phyloP scores from a whole-genome alignment of 2,329 filamentous ascomycete species.

The Chrysoporthe cubensis region DNA sequence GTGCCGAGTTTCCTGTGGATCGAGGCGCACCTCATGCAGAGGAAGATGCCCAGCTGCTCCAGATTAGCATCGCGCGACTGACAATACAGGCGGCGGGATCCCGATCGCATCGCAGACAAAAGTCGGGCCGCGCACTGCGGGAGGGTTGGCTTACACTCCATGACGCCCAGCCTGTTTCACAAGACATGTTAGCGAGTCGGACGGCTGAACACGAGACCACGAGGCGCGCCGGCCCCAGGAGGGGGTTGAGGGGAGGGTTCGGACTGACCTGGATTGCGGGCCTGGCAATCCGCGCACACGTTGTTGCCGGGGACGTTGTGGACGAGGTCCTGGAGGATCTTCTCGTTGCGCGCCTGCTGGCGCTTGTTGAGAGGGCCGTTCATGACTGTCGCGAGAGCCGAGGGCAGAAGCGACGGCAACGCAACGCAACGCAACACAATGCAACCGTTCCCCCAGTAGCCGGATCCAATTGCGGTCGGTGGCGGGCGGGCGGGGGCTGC shows the following conservation, averaged over 20 bases:
- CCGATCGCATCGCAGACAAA: slow-evolving; percentile 21
- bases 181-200: background rate
- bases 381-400: slow-evolving; percentile 11
- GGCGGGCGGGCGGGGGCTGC: background rate
- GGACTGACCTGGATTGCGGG: slow-evolving; percentile 83
- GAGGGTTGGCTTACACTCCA: slow-evolving; percentile 75
- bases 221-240: slow-evolving; percentile 26
- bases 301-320: slow-evolving; percentile 85
- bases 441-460: background rate
- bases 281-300: slow-evolving; percentile 88
- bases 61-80: slow-evolving; percentile 14
- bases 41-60: slow-evolving; percentile 82
- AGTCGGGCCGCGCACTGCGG: slow-evolving; percentile 28
- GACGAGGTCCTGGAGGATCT: slow-evolving; percentile 85
- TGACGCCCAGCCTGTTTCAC: slow-evolving; percentile 80
- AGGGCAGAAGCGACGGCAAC: background rate
- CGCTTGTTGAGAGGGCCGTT: slow-evolving; percentile 71
- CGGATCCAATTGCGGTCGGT: background rate
- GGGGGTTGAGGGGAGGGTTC: slow-evolving; percentile 1
- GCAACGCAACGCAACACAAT: slow-evolving; percentile 1
- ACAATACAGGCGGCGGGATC: background rate
- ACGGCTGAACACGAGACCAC: slow-evolving; percentile 26
- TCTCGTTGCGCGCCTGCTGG: slow-evolving; percentile 97
- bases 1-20: slow-evolving; percentile 96
- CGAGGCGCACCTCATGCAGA: slow-evolving; percentile 96